Evolutionary conservation across 1,284 basidiomycete species (phyloP).

Genomic region (Thecaphora thlaspeos): DNA sequence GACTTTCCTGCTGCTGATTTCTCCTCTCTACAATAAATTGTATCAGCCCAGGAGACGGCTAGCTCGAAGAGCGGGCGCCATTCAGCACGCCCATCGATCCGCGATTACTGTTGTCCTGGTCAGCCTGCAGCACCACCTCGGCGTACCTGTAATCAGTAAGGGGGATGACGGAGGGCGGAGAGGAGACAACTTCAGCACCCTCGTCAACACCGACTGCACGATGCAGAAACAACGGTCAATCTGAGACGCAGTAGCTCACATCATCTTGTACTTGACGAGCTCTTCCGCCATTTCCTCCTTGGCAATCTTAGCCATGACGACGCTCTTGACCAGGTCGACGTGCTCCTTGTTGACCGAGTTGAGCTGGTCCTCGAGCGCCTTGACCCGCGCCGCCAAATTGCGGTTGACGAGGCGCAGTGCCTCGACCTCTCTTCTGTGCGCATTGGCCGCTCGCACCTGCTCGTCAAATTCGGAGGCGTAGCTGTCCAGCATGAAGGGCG

Average conservation of each 20-base stretch:
- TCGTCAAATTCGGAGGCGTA: slow-evolving; percentile 53
- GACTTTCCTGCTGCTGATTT: too few relatives aligned
- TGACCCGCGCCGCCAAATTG: slow-evolving; percentile 46
- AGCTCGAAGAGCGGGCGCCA: too few relatives aligned
- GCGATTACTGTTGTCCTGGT: slow-evolving; percentile 14
- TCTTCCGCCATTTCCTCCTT: slow-evolving; percentile 57
- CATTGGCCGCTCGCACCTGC: slow-evolving; percentile 46
- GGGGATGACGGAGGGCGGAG: not conserved
- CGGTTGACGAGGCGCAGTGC: slow-evolving; percentile 51
- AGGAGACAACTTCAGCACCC: not conserved
- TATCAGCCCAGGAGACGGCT: too few relatives aligned
- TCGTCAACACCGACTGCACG: not conserved
- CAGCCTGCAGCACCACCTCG: slow-evolving; percentile 39
- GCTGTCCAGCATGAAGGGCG: slow-evolving; percentile 44
- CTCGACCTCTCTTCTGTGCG: slow-evolving; percentile 51
- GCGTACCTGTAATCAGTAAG: slow-evolving; percentile 19
- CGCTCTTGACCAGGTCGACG: slow-evolving; percentile 54
- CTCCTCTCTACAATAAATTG: too few relatives aligned
- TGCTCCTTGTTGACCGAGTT: slow-evolving; percentile 48
- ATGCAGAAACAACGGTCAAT: too few relatives aligned
- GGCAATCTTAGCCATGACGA: slow-evolving; percentile 51
- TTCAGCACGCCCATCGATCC: too few relatives aligned
- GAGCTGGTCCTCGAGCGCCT: slow-evolving; percentile 50
- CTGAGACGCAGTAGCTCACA: slow-evolving; percentile 28
- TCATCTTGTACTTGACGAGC: slow-evolving; percentile 52